phyloP scores from a whole-genome alignment of 2,329 filamentous ascomycete species.

The Coleophoma crateriformis region DNA sequence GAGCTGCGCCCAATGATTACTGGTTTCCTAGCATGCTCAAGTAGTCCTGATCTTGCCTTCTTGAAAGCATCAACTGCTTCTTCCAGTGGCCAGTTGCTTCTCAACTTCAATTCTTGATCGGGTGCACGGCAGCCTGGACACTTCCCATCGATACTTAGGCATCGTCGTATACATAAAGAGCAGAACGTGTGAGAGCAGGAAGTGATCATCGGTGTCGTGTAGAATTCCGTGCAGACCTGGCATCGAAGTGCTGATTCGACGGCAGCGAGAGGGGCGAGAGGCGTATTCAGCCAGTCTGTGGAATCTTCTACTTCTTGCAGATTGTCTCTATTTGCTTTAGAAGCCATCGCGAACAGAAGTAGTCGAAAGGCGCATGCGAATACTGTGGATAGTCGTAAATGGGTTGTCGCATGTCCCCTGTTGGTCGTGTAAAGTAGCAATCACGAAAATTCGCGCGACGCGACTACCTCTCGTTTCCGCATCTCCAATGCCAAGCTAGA shows the following conservation, averaged over 20 bases:
- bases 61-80: conserved; percentile 79
- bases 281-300: conserved; percentile 78
- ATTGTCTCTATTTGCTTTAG: conserved; percentile 8
- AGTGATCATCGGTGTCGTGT: conserved; percentile 88
- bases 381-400: background rate
- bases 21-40: conserved; percentile 57
- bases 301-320: conserved; percentile 57
- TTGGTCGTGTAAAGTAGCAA: conserved; percentile 2
- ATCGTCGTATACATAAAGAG: conserved; percentile 87
- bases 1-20: conserved; percentile 19
- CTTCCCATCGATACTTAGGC: conserved; percentile 74
- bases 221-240: conserved; percentile 98
- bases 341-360: background rate
- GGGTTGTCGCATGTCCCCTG: conserved; percentile 6
- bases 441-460: conserved; percentile 10
- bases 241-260: conserved; percentile 87
- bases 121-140: conserved; percentile 77
- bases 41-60: conserved; percentile 52
- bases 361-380: conserved; percentile 5
- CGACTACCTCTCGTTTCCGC: conserved; percentile 2
- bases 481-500: conserved; percentile 3
- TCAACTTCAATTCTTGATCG: conserved; percentile 79
- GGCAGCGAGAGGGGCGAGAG: conserved; percentile 57
- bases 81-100: conserved; percentile 79
- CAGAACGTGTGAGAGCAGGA: conserved; percentile 95